phyloP scores from a whole-genome alignment of 2,329 filamentous ascomycete genomes.

The Boeremia lycopersici region DNA sequence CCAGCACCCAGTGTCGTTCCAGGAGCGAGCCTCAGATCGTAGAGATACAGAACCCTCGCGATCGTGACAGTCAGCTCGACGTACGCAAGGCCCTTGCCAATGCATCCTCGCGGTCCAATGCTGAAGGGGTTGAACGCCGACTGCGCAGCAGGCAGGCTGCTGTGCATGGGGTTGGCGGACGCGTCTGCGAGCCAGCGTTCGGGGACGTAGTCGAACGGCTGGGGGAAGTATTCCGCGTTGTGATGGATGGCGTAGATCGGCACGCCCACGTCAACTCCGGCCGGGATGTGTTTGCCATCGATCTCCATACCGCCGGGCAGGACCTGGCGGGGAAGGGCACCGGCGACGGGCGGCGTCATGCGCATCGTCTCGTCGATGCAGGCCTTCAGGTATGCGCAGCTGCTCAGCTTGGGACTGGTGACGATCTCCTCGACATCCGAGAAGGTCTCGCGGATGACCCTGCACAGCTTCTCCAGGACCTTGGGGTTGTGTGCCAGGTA shows the following conservation, averaged over 20 bases:
- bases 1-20: conserved; percentile 43
- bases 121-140: conserved; percentile 77
- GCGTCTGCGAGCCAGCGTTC: conserved; percentile 47
- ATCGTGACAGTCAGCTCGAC: conserved; percentile 69
- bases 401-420: conserved; percentile 40
- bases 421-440: conserved; percentile 47
- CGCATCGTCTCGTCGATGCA: conserved; percentile 52
- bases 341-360: conserved; percentile 49
- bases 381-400: conserved; percentile 45
- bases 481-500: conserved; percentile 51
- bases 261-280: conserved; percentile 45
- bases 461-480: conserved; percentile 39
- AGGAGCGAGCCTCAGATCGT: conserved; percentile 58
- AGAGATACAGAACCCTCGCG: conserved; percentile 65
- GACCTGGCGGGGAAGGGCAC: conserved; percentile 46
- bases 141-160: conserved; percentile 55
- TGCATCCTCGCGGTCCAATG: conserved; percentile 72
- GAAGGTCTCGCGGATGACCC: conserved; percentile 44
- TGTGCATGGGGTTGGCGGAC: conserved; percentile 36
- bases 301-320: conserved; percentile 47
- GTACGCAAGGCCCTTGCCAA: conserved; percentile 73
- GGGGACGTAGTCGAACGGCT: conserved; percentile 46
- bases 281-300: conserved; percentile 44
- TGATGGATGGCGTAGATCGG: conserved; percentile 49
- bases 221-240: conserved; percentile 47